Conservation (phyloP, 257 asterid genomes). For the Primulina huaijiensis region DNA sequence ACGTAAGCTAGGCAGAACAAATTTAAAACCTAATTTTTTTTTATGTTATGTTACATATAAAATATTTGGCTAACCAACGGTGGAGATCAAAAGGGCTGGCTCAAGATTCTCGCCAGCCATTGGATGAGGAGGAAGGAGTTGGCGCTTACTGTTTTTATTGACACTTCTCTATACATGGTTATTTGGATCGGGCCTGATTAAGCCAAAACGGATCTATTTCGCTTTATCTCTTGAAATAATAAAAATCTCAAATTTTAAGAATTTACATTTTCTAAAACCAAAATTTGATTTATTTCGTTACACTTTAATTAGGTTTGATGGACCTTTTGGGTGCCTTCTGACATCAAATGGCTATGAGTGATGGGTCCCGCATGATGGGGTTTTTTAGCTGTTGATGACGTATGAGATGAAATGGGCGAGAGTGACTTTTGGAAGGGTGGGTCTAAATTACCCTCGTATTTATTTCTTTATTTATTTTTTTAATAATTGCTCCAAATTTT, state of each 20-base stretch:
- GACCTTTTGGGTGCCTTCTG: background rate
- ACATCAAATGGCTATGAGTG: background rate
- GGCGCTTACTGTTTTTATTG: conserved; percentile 57
- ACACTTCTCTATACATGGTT: conserved; percentile 63
- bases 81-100: conserved; percentile 41
- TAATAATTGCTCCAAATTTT: background rate
- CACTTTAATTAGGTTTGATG: background rate
- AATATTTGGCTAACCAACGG: conserved; percentile 30
- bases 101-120: conserved; percentile 35
- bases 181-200: conserved; percentile 42
- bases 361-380: background rate
- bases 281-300: too few relatives aligned
- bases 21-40: conserved; percentile 22
- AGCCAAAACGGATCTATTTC: too few relatives aligned
- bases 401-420: background rate
- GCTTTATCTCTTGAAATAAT: too few relatives aligned
- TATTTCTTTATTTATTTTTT: too few relatives aligned
- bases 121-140: conserved; percentile 43
- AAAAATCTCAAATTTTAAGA: too few relatives aligned
- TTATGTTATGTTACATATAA: conserved; percentile 18
- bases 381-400: background rate
- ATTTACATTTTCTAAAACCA: too few relatives aligned
- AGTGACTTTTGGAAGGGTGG: background rate
- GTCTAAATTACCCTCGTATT: background rate
- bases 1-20: conserved; percentile 36